Evolutionary conservation across 1,284 basidiomycete genomes (phyloP).

Genomic region (Mycena sp.): DNA sequence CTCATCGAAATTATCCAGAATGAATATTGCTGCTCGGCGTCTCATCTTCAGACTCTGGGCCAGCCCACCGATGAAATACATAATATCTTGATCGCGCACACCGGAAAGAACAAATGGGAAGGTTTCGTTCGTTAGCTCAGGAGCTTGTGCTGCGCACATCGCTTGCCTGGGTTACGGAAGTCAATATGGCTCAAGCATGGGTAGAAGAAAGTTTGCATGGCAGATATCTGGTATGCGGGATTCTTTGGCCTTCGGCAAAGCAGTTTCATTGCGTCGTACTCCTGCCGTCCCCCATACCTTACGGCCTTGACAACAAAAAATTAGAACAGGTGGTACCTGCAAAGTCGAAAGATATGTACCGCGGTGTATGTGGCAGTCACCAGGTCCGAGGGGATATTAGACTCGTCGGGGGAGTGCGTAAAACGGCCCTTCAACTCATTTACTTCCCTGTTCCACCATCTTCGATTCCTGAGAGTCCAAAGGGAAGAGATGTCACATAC

Average conservation of each 20-base stretch:
- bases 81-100: conserved; percentile 15
- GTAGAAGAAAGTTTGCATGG: conserved; percentile 24
- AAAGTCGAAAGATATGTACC: too few species aligned
- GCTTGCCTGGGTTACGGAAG: conserved; percentile 16
- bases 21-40: conserved; percentile 7
- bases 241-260: conserved; percentile 15
- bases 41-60: conserved; percentile 16
- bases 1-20: conserved; percentile 22
- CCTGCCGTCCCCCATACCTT: conserved; percentile 67
- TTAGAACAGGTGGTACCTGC: too few species aligned
- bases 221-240: conserved; percentile 20
- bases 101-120: conserved; percentile 13
- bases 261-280: conserved; percentile 57
- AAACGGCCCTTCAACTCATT: conserved; percentile 72
- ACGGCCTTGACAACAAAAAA: conserved; percentile 55
- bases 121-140: conserved; percentile 7
- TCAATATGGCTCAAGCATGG: conserved; percentile 13
- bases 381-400: conserved; percentile 70
- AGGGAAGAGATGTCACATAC: conserved; percentile 36
- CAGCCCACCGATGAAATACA: conserved; percentile 11
- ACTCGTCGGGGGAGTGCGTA: conserved; percentile 62
- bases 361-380: conserved; percentile 51
- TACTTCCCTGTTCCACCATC: conserved; percentile 54
- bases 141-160: conserved; percentile 12
- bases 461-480: conserved; percentile 19